Conservation (phyloP, 306 rosid species). For the Trifolium repens region DNA sequence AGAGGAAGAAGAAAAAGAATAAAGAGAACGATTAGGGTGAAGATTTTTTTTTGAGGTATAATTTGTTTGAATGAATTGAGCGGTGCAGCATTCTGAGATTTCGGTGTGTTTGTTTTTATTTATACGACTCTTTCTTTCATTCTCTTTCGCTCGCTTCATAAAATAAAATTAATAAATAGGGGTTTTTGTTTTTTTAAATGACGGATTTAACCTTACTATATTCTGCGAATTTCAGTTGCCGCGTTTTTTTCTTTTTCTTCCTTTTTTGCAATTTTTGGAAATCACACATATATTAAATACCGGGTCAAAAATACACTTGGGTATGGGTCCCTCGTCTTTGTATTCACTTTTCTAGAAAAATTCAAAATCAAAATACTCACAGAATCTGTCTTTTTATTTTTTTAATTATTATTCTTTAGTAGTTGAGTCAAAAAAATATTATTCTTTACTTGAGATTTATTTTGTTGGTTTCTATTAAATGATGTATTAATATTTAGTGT, state of each 20-base stretch:
- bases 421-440: no score
- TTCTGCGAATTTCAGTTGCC: constrained; percentile 35
- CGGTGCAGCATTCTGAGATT: constrained; percentile 29
- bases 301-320: no score
- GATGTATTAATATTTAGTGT: no score
- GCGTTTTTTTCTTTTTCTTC: not conserved
- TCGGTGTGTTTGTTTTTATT: not conserved
- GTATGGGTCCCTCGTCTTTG: no score
- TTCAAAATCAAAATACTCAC: no score
- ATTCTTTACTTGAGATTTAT: not conserved
- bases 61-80: constrained; percentile 28
- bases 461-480: no score
- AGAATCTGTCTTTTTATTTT: no score
- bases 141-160: not conserved
- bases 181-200: constrained; percentile 1
- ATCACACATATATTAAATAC: not conserved
- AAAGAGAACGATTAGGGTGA: not conserved
- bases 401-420: no score
- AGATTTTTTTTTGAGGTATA: not conserved
- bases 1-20: not conserved
- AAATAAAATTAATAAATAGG: constrained; percentile 39
- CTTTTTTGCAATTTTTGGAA: not conserved
- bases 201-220: constrained; percentile 31
- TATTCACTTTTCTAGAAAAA: no score
- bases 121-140: not conserved